phyloP scores from a whole-genome alignment of 2,329 filamentous ascomycete species.

The Neophaeococcomyces aloes region DNA sequence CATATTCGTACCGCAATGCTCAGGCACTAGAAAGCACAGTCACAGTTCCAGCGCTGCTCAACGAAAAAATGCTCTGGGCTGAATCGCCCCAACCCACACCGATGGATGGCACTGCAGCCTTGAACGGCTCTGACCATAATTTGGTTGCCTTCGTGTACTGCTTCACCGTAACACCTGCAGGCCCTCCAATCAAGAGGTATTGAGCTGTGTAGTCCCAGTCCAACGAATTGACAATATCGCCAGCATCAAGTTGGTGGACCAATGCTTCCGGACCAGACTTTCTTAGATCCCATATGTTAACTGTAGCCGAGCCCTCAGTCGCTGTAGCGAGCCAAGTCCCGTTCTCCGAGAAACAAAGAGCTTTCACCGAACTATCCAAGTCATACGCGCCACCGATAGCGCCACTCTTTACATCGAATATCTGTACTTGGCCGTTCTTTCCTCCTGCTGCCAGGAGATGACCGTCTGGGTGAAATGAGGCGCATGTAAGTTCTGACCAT shows the following conservation, averaged over 20 bases:
- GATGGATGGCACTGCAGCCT: slow-evolving; percentile 61
- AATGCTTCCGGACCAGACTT: slow-evolving; percentile 53
- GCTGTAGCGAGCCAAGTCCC: slow-evolving; percentile 89
- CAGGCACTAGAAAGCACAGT: slow-evolving; percentile 45
- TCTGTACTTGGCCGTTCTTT: slow-evolving; percentile 67
- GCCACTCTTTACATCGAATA: slow-evolving; percentile 78
- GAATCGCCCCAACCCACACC: slow-evolving; percentile 67
- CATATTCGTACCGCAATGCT: neutral
- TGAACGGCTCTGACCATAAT: slow-evolving; percentile 76
- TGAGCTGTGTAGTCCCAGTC: slow-evolving; percentile 93
- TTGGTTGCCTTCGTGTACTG: slow-evolving; percentile 82
- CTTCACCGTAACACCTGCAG: slow-evolving; percentile 72
- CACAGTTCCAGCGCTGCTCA: slow-evolving; percentile 65
- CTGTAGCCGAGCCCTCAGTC: slow-evolving; percentile 62
- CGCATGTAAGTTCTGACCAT: slow-evolving; percentile 56
- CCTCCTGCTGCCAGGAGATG: slow-evolving; percentile 81
- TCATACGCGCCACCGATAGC: slow-evolving; percentile 65
- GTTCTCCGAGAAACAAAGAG: slow-evolving; percentile 85
- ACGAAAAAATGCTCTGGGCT: slow-evolving; percentile 62
- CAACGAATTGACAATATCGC: slow-evolving; percentile 58
- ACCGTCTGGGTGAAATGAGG: slow-evolving; percentile 92
- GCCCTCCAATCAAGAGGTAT: slow-evolving; percentile 73
- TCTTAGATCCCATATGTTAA: slow-evolving; percentile 84
- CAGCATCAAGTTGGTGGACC: slow-evolving; percentile 77
- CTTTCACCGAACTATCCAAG: slow-evolving; percentile 55